Evolutionary conservation across 495 filamentous ascomycete genomes (phyloP).

Genomic region (Collariella sp.): DNA sequence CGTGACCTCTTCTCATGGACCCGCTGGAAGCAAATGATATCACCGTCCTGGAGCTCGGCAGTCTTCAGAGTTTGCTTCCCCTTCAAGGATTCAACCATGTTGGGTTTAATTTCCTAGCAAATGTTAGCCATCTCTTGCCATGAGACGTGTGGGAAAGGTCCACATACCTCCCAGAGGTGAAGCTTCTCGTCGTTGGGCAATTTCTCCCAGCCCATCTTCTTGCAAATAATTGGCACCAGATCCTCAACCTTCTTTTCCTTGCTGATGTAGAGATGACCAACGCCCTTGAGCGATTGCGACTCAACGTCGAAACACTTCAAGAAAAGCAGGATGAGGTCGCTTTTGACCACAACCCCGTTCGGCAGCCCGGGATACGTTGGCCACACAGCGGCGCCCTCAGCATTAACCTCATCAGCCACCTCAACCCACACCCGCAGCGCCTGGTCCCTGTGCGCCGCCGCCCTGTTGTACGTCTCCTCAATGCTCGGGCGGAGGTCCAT

Average conservation of each 20-base stretch:
- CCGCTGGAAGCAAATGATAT: constrained; percentile 91
- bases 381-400: constrained; percentile 61
- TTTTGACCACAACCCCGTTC: constrained; percentile 39
- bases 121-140: constrained; percentile 14
- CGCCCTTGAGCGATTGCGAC: constrained; percentile 62
- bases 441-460: constrained; percentile 52
- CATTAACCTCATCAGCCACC: constrained; percentile 52
- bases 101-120: constrained; percentile 82
- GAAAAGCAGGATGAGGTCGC: constrained; percentile 67
- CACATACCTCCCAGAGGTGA: constrained; percentile 62
- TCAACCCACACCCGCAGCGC: constrained; percentile 84
- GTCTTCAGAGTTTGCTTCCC: constrained; percentile 77
- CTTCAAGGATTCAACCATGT: constrained; percentile 94
- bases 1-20: constrained; percentile 40
- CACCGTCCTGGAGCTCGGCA: constrained; percentile 93
- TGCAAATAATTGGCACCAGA: constrained; percentile 66
- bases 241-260: constrained; percentile 82
- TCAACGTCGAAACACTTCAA: constrained; percentile 83
- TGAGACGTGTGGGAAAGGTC: background rate
- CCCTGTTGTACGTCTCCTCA: constrained; percentile 64
- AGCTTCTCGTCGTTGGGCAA: constrained; percentile 44
- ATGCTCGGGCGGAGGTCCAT: constrained; percentile 67
- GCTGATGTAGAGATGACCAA: constrained; percentile 75
- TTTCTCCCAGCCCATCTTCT: constrained; percentile 76
- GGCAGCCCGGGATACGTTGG: constrained; percentile 45